phyloP scores from a whole-genome alignment of 73 alveolate species.

The Tetrahymena malaccensis region DNA sequence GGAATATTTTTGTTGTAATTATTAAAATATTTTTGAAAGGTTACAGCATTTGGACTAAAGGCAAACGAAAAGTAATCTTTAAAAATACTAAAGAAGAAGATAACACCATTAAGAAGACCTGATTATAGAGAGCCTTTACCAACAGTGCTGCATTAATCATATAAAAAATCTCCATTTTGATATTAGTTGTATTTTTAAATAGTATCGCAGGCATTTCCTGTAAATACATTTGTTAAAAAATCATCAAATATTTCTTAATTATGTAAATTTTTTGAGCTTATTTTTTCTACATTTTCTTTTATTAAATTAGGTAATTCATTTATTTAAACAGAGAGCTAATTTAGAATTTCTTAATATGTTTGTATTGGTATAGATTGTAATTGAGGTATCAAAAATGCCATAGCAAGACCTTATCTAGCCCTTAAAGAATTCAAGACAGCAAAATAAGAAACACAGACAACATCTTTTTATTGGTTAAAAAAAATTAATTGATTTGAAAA shows the following conservation, averaged over 20 bases:
- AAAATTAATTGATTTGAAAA: too few species aligned
- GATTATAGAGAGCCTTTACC: background rate
- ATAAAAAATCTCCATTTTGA: background rate
- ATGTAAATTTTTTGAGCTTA: background rate
- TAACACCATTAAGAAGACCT: background rate
- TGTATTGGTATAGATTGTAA: background rate
- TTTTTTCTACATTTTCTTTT: too few species aligned
- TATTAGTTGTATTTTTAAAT: too few species aligned
- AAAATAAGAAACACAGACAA: background rate
- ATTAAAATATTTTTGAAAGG: too few species aligned
- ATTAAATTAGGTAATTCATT: background rate
- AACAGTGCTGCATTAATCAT: background rate
- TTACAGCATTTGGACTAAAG: background rate
- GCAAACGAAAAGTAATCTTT: background rate
- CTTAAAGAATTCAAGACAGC: background rate
- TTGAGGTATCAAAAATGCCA: background rate
- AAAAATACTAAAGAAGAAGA: background rate
- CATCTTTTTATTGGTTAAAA: too few species aligned
- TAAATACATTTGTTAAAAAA: too few species aligned
- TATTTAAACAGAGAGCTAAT: background rate
- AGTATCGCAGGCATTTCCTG: background rate
- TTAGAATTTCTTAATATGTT: background rate
- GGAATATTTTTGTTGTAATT: too few species aligned
- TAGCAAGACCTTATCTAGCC: background rate
- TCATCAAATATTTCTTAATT: background rate